phyloP scores from a whole-genome alignment of 805 yeast species.

The Zygotorulaspora chibaensis region DNA sequence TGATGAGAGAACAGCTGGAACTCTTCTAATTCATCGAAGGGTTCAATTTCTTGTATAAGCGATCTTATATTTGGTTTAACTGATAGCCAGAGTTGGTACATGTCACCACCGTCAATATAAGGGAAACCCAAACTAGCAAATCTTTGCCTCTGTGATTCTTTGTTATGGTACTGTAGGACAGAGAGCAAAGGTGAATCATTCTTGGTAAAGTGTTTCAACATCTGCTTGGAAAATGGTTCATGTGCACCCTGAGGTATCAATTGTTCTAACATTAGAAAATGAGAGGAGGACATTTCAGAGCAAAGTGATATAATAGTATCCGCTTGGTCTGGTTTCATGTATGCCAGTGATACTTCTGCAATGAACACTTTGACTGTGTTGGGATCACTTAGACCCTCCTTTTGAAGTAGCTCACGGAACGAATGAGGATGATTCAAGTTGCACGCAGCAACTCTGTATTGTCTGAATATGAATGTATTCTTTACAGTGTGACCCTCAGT shows the following conservation, averaged over 20 bases:
- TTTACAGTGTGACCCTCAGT: slow-evolving; percentile 14
- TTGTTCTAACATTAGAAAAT: slow-evolving; percentile 67
- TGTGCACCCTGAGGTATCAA: slow-evolving; percentile 56
- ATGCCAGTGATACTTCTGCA: slow-evolving; percentile 81
- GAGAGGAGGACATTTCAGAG: slow-evolving; percentile 43
- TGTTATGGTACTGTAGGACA: slow-evolving; percentile 52
- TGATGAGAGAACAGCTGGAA: slow-evolving; percentile 72
- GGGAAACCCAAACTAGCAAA: slow-evolving; percentile 46
- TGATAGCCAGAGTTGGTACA: slow-evolving; percentile 57
- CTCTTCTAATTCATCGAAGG: slow-evolving; percentile 83
- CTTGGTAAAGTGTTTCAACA: slow-evolving; percentile 66
- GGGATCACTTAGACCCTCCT: slow-evolving; percentile 16
- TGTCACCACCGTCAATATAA: slow-evolving; percentile 47
- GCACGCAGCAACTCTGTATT: slow-evolving; percentile 51
- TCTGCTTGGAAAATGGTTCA: slow-evolving; percentile 69
- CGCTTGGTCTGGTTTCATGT: slow-evolving; percentile 66
- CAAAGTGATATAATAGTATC: slow-evolving; percentile 54
- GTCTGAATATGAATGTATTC: slow-evolving; percentile 18
- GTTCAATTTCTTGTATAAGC: slow-evolving; percentile 50
- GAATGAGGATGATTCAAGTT: slow-evolving; percentile 49
- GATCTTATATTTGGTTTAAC: slow-evolving; percentile 39
- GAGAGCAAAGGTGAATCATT: slow-evolving; percentile 67
- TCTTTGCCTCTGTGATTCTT: slow-evolving; percentile 46
- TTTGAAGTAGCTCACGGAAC: slow-evolving; percentile 30
- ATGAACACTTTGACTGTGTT: slow-evolving; percentile 53